Percentiles rank a stretch among this genome's conserved stretches.
phyloP scores from a whole-genome alignment of 1,284 basidiomycete genomes.

The Cystobasidium pallidum region DNA sequence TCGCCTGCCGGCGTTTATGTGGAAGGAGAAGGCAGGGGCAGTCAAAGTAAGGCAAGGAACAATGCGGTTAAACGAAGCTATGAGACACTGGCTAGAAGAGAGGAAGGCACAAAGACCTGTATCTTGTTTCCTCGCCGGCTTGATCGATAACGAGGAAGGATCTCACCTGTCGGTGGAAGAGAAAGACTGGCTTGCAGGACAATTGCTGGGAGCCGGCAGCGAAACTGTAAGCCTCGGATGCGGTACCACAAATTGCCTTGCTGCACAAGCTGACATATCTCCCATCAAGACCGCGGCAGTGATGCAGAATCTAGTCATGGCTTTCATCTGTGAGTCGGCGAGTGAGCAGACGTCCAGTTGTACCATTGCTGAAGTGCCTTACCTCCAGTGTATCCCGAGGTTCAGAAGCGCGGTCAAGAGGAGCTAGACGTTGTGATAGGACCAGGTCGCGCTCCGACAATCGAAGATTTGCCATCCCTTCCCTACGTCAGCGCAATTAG shows the following conservation, averaged over 20 bases:
- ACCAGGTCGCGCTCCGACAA: conserved; percentile 52
- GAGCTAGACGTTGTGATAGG: conserved; percentile 55
- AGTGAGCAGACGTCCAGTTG: not conserved
- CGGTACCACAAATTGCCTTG: not conserved
- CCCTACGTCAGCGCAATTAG: conserved; percentile 53
- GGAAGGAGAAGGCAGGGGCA: not conserved
- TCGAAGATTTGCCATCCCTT: conserved; percentile 52
- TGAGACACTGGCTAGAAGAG: conserved; percentile 6
- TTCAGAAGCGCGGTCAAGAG: conserved; percentile 47
- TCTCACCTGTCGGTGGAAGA: conserved; percentile 3
- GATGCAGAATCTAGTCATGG: not conserved
- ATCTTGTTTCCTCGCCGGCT: conserved; percentile 6
- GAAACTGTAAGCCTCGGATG: not conserved
- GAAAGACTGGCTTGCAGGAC: conserved; percentile 7
- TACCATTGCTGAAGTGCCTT: not conserved
- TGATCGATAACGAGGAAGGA: conserved; percentile 11
- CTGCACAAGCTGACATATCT: no score
- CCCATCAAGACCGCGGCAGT: not conserved
- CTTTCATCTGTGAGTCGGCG: not conserved
- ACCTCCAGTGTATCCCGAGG: conserved; percentile 35
- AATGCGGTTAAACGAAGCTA: not conserved
- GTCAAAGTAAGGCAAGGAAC: conserved; percentile 6
- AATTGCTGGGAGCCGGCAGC: conserved; percentile 2
- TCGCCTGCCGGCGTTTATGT: not conserved
- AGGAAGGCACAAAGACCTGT: conserved; percentile 4